phyloP scores from a whole-genome alignment of 768 basidiomycete genomes.

The Boletus rubropictus region DNA sequence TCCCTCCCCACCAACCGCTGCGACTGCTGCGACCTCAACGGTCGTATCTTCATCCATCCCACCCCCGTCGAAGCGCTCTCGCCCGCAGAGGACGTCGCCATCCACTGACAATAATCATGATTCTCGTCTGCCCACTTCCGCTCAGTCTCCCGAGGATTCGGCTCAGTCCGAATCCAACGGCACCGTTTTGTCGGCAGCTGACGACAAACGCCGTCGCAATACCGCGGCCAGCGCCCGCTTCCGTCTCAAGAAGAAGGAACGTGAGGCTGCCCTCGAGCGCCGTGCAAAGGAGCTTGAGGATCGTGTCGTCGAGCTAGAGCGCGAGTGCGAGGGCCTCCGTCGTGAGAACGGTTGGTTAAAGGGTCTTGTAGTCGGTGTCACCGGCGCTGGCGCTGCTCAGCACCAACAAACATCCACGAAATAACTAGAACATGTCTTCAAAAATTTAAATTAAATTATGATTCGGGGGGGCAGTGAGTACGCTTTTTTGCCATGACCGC shows the following conservation, averaged over 20 bases:
- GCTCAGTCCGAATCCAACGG: constrained; percentile 8
- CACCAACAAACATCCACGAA: constrained; percentile 23
- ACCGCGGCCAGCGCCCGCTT: constrained; percentile 92
- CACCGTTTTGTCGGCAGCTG: constrained; percentile 46
- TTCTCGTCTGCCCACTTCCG: constrained; percentile 24
- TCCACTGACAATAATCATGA: constrained; percentile 17
- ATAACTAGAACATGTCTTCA: constrained; percentile 1
- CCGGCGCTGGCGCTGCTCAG: constrained; percentile 52
- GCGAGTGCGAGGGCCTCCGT: constrained; percentile 83
- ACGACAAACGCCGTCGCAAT: constrained; percentile 91
- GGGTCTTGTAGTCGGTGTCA: constrained; percentile 83
- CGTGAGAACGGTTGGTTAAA: constrained; percentile 92
- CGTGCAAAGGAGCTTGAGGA: constrained; percentile 80
- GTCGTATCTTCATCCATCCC: constrained; percentile 16
- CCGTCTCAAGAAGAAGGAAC: constrained; percentile 92
- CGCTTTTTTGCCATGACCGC: neutral
- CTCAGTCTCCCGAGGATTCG: constrained; percentile 27
- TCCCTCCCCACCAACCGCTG: constrained; percentile 14
- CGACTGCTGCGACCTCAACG: constrained; percentile 13
- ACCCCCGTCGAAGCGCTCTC: constrained; percentile 43
- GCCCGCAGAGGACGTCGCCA: constrained; percentile 48
- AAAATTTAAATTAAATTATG: neutral
- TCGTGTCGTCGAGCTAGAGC: constrained; percentile 76
- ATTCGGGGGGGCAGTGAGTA: neutral
- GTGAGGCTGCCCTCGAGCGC: constrained; percentile 82